Evolutionary conservation across 2,329 filamentous ascomycete species (phyloP), one percentile per base, ranked within the genome.

Genomic region (Tolypocladium sp.): DNA sequence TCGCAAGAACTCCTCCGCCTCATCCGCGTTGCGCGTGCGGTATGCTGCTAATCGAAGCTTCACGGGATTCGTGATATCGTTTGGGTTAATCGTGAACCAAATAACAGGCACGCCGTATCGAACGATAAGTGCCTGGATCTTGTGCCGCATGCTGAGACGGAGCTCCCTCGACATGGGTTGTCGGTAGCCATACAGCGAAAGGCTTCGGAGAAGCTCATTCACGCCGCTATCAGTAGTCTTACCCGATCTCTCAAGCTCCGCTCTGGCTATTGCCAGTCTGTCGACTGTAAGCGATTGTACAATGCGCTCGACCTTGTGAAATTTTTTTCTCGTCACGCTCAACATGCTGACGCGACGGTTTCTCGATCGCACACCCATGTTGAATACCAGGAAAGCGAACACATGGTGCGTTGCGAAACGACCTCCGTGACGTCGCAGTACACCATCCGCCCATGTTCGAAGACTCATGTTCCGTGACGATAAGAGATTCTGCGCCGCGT

Each of bases 351-450:
- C 13, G 6, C 41, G 22, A 25, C 56, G 56, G 33, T 57, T 57
- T 27, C 41, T 57, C 17, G 51, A 63, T 8, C 58, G 37, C 9
- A 63, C 49, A 20, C 51, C 38, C 40, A 63, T 58, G 38, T 61
- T 62, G 41, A 62, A 62, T 3, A 62, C 57, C 10, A 62, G 27
- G 37, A 62, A 62, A 25, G 42, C 35, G 55, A 62, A 62, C 25
- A 62, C 51, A 2, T 41, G 54, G 42, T 62, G 58, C 7, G 49
- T 57, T 2, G 61, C 57, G 30, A 62, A 60, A 41, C 58, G 60
- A 12, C 58, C 58, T 7, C 60, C 56, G n/a, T 60, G 57, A 9
- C 57, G 41, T 22, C 46, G 57, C 37, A 63, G 37, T 44, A 76
- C 63, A 20, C 25, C 25, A 33, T 13, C 25, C 9, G 56, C 56